Evolutionary conservation across 768 basidiomycete genomes (phyloP).

Genomic region (Amanita inopinata): DNA sequence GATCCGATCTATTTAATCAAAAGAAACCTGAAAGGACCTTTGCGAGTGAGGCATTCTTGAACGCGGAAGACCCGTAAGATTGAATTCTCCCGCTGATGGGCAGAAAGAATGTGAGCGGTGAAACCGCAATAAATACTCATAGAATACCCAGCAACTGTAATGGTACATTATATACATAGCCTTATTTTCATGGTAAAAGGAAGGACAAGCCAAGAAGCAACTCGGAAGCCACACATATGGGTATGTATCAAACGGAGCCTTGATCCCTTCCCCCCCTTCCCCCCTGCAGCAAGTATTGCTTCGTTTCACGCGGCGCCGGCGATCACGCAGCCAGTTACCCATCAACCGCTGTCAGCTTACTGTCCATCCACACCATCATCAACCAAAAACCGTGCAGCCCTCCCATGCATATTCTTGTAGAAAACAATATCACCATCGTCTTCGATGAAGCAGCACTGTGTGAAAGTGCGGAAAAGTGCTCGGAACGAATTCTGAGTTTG

Average conservation of each 20-base stretch:
- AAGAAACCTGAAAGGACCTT: neutral
- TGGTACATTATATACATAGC: neutral
- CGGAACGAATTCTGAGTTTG: conserved; percentile 40
- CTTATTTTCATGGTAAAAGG: too few relatives aligned
- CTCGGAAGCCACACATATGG: neutral
- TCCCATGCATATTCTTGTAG: conserved; percentile 46
- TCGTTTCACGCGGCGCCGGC: neutral
- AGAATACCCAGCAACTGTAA: too few relatives aligned
- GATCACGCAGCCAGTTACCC: neutral
- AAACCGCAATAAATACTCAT: neutral
- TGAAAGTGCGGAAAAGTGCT: conserved; percentile 51
- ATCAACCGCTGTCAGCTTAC: neutral
- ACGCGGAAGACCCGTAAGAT: conserved; percentile 3
- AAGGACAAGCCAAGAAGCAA: neutral
- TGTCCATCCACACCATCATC: conserved; percentile 1
- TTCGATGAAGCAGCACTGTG: conserved; percentile 53
- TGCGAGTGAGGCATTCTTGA: conserved; percentile 1
- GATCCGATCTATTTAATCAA: neutral
- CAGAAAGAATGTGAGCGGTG: neutral
- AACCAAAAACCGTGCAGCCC: conserved; percentile 25
- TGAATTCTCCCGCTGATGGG: conserved; percentile 6
- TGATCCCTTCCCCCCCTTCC: neutral
- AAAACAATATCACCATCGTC: conserved; percentile 55
- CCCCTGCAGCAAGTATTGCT: neutral
- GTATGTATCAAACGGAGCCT: neutral